Evolutionary conservation across 495 filamentous ascomycete species (phyloP).

Genomic region (Cudoniella acicularis): DNA sequence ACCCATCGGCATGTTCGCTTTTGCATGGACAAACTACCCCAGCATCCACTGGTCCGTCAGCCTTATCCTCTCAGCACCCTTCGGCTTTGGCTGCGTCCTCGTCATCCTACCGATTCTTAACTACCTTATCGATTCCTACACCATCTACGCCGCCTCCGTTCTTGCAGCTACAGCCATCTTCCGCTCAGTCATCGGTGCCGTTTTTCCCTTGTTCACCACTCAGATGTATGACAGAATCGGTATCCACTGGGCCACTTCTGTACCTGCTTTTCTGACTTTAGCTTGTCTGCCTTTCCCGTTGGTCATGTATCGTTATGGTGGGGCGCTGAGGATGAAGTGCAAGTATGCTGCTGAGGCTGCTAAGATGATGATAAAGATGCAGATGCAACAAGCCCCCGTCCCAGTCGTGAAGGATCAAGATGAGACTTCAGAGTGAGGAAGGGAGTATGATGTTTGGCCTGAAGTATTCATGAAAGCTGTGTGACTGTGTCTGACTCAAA

Average conservation of each 20-base stretch:
- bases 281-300: constrained; percentile 48
- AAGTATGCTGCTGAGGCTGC: constrained; percentile 71
- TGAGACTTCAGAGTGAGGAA: no score
- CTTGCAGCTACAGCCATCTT: constrained; percentile 62
- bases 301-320: constrained; percentile 76
- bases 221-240: constrained; percentile 57
- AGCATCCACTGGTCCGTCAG: constrained; percentile 64
- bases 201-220: constrained; percentile 62
- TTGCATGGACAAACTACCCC: constrained; percentile 65
- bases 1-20: constrained; percentile 64
- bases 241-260: constrained; percentile 68
- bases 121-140: constrained; percentile 56
- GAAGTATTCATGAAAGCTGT: no score
- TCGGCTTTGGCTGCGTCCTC: constrained; percentile 68
- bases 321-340: constrained; percentile 61
- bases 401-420: no score
- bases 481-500: no score
- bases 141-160: constrained; percentile 73
- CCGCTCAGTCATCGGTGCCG: constrained; percentile 57
- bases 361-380: no score
- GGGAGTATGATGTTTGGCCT: no score
- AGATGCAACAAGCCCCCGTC: no score
- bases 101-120: constrained; percentile 68
- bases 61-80: constrained; percentile 60
- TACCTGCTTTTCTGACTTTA: constrained; percentile 68